Conservation (phyloP, 345 rosid species). For the Lepidium didymum region DNA sequence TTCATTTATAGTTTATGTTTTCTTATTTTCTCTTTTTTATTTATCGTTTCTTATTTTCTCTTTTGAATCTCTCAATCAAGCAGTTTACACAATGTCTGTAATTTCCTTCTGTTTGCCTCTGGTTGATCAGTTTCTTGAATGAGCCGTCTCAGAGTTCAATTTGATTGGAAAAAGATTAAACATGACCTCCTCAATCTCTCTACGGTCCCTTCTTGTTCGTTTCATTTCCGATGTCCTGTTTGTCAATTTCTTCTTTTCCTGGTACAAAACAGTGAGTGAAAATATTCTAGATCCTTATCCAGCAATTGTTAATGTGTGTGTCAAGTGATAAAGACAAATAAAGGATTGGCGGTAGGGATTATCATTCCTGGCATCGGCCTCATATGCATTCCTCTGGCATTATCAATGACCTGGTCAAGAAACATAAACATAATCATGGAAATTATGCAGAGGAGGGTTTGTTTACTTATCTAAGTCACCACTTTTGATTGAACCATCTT, state of each 20-base stretch:
- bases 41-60: too few species aligned
- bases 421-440: slow-evolving; percentile 5
- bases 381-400: slow-evolving; percentile 71
- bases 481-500: not conserved
- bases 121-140: slow-evolving; percentile 93
- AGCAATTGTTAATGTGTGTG: not conserved
- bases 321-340: slow-evolving; percentile 20
- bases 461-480: not conserved
- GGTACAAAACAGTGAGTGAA: slow-evolving; percentile 16
- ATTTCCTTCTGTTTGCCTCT: slow-evolving; percentile 41
- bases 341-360: slow-evolving; percentile 35
- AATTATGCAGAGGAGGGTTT: not conserved
- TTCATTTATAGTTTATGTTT: not conserved
- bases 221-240: slow-evolving; percentile 50
- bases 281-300: not conserved
- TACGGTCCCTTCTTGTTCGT: slow-evolving; percentile 85
- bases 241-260: slow-evolving; percentile 76
- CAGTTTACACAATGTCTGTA: not conserved
- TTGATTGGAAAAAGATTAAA: slow-evolving; percentile 86
- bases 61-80: not conserved
- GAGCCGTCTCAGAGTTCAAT: slow-evolving; percentile 72
- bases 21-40: not conserved
- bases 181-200: slow-evolving; percentile 84
- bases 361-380: slow-evolving; percentile 74
- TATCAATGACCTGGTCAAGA: slow-evolving; percentile 62